Evolutionary conservation across 139 green algal genomes (phyloP), one percentile per base, ranked within the genome.

Genomic region (Chlorella sorokiniana): DNA sequence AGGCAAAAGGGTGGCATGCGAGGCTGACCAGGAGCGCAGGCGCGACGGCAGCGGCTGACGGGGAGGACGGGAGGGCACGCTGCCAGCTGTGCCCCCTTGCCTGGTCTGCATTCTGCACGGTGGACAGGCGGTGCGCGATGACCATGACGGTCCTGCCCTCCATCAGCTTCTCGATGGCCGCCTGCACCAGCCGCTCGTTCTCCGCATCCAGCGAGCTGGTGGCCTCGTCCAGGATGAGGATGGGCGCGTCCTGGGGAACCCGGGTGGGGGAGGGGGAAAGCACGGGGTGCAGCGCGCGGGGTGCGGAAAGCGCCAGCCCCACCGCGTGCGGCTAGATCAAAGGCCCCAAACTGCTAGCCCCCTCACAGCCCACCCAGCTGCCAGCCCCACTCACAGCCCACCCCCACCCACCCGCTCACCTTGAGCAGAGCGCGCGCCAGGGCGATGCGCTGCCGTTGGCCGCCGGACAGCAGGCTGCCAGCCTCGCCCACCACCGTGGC

Each of bases 371-470:
- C 54, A 6, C 54, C 54, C 1, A 14, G 1, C 54, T 8, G 54
- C 54, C 54, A 33, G 11, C 54, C 54, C 23, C 54, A 16, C n/a
- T n/a, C n/a, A n/a, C n/a, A n/a, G n/a, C n/a, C n/a, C n/a, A n/a
- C n/a, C n/a, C n/a, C n/a, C n/a, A n/a, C n/a, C n/a, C n/a, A 33
- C 37, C 37, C 5, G 0, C 48, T 22, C 54, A 79, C 73, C 77
- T 91, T 91, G 27, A 92, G 45, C 37, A 97, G 63, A 1, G 94
- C 94, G 7, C 94, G 84, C 0, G 94, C 94, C 22, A 98, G 86
- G 0, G 93, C 91, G 9, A 98, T 88, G 54, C 94, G 90, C 81
- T 97, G 94, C 51, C 94, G 91, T 87, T 98, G 92, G 40, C 94
- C 93, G 14, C 91, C 91, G 27, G 86, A 90, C 23, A 94, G 88